A percentile compares a stretch with the other conserved stretches of the same genome.
Conservation (phyloP, 176 grass and related monocot genomes). For the Ampelocalamus luodianensis region DNA sequence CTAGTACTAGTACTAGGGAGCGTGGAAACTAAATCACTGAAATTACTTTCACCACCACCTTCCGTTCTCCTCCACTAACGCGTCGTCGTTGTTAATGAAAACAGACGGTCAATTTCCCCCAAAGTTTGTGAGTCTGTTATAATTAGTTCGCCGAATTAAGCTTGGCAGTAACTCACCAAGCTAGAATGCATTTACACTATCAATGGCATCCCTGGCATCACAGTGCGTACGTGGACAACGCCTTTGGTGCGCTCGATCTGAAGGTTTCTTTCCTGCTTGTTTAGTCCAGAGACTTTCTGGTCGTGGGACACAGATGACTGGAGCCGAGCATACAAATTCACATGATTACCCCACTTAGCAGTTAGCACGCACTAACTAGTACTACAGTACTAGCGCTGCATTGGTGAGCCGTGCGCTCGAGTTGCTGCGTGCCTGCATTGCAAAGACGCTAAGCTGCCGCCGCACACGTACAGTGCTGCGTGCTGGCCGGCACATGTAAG, state of each 20-base stretch:
- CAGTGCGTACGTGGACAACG: not conserved
- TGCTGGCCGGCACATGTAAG: not conserved
- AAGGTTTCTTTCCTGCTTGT: not conserved
- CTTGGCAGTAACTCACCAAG: not conserved
- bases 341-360: slow-evolving; percentile 19
- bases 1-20: too few species aligned
- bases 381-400: not conserved
- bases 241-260: slow-evolving; percentile 15
- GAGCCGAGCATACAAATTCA: slow-evolving; percentile 9
- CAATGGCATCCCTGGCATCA: not conserved
- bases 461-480: not conserved
- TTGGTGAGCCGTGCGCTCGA: not conserved
- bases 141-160: not conserved
- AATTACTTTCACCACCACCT: not conserved
- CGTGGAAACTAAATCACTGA: not conserved
- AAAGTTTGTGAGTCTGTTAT: not conserved
- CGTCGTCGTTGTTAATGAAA: too few species aligned
- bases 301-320: slow-evolving; percentile 5
- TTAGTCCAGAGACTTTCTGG: not conserved
- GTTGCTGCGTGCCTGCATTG: not conserved
- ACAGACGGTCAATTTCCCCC: not conserved
- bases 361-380: not conserved
- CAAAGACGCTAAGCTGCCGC: not conserved
- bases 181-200: not conserved
- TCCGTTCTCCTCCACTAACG: not conserved